Conservation (phyloP, 2,329 filamentous ascomycete genomes). For the Fusarium armeniacum region DNA sequence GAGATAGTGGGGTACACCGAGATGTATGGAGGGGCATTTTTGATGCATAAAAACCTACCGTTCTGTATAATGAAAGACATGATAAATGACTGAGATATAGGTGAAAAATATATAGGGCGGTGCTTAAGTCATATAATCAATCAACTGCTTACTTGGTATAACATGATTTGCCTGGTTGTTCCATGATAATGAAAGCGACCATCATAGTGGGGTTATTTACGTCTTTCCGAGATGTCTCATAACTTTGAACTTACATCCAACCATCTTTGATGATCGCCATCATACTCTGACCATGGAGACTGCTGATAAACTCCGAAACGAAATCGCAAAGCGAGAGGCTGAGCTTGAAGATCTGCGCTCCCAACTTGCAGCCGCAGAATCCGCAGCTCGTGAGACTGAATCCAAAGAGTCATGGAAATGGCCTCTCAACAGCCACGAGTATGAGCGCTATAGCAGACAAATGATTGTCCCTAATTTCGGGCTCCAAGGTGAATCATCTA, state of each 20-base stretch:
- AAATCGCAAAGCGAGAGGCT: conserved; percentile 64
- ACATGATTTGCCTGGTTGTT: background rate
- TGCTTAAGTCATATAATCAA: rapidly evolving
- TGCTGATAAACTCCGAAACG: conserved; percentile 59
- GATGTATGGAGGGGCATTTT: conserved; percentile 41
- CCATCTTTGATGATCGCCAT: background rate
- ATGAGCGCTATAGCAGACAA: conserved; percentile 89
- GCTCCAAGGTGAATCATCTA: conserved; percentile 68
- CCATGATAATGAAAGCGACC: background rate
- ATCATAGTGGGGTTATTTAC: conserved; percentile 22
- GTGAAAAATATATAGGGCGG: rapidly evolving
- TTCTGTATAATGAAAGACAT: background rate
- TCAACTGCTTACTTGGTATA: background rate
- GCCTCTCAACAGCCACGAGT: conserved; percentile 80
- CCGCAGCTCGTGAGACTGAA: conserved; percentile 36
- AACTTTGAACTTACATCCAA: conserved; percentile 6
- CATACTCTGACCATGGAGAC: conserved; percentile 52
- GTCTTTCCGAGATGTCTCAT: conserved; percentile 5
- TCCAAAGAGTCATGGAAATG: conserved; percentile 63
- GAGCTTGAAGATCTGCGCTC: conserved; percentile 62
- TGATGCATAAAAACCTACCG: no score
- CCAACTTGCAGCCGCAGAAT: conserved; percentile 61
- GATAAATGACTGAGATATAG: background rate
- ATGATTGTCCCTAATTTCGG: conserved; percentile 89
- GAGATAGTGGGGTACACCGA: conserved; percentile 47